Percentiles rank a stretch among this genome's conserved stretches.
Evolutionary conservation across 345 rosid species (phyloP).

Genomic region (Heritiera fomes): DNA sequence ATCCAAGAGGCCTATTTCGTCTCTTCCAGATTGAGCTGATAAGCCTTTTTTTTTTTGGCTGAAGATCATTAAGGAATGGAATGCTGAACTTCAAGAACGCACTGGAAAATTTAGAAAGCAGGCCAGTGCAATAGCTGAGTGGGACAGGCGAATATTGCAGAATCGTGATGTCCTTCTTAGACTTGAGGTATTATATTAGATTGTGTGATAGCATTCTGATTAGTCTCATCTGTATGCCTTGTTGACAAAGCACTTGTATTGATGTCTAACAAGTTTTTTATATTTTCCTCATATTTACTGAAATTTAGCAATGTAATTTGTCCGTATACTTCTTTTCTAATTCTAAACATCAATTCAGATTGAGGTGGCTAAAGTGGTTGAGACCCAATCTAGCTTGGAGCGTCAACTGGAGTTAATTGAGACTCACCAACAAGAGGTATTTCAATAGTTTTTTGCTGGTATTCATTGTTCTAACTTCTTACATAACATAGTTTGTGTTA

Average conservation of each 20-base stretch:
- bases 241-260: conserved; percentile 3
- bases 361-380: conserved; percentile 98
- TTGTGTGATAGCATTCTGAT: background rate
- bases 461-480: background rate
- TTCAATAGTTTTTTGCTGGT: conserved; percentile 7
- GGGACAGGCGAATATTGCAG: conserved; percentile 97
- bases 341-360: conserved; percentile 47
- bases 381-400: conserved; percentile 81
- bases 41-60: conserved; percentile 9
- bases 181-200: conserved; percentile 69
- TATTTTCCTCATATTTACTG: background rate
- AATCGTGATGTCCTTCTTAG: conserved; percentile 96
- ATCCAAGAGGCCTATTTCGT: background rate
- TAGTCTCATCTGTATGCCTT: background rate
- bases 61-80: conserved; percentile 97
- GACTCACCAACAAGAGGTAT: conserved; percentile 97
- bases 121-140: conserved; percentile 91
- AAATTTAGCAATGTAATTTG: background rate
- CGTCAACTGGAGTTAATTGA: conserved; percentile 88
- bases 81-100: conserved; percentile 88
- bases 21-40: background rate
- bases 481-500: background rate
- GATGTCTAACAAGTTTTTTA: background rate
- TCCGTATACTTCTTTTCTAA: background rate
- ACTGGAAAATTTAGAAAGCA: conserved; percentile 88